Percentiles rank a stretch among this genome's conserved stretches.
phyloP scores from a whole-genome alignment of 805 yeast species.

The Myxozyma neotropica region DNA sequence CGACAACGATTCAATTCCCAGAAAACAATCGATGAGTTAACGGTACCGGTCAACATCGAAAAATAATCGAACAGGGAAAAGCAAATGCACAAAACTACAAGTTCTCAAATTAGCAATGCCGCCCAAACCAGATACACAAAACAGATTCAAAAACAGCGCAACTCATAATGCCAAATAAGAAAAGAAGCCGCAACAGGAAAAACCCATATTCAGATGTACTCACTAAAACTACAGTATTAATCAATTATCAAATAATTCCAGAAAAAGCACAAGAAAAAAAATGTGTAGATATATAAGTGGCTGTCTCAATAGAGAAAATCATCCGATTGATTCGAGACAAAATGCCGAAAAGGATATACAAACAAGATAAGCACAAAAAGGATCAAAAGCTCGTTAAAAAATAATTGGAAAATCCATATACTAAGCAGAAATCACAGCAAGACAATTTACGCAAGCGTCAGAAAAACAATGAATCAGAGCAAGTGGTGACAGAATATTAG shows the following conservation, averaged over 20 bases:
- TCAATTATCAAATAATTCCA: not conserved
- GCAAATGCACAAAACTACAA: not conserved
- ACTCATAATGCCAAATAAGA: constrained; percentile 8
- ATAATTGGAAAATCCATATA: not conserved
- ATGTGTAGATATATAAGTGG: not conserved
- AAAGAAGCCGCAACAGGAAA: not conserved
- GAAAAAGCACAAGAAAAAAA: not conserved
- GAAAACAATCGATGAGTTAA: too few relatives aligned
- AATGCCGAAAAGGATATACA: constrained; percentile 4
- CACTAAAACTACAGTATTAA: not conserved
- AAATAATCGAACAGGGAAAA: not conserved
- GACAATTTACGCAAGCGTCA: not conserved
- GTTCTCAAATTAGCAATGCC: not conserved
- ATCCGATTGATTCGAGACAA: not conserved
- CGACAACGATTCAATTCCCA: not conserved
- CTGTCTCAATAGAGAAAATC: not conserved
- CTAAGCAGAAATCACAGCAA: not conserved
- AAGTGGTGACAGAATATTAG: not conserved
- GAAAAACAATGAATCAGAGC: not conserved
- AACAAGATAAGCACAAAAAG: not conserved
- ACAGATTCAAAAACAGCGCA: not conserved
- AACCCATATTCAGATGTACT: not conserved
- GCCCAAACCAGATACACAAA: not conserved
- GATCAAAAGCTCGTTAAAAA: not conserved
- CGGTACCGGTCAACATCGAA: too few relatives aligned